Base-by-base conservation (phyloP, 23 red algal species). In the Gracilaria domingensis region DNA sequence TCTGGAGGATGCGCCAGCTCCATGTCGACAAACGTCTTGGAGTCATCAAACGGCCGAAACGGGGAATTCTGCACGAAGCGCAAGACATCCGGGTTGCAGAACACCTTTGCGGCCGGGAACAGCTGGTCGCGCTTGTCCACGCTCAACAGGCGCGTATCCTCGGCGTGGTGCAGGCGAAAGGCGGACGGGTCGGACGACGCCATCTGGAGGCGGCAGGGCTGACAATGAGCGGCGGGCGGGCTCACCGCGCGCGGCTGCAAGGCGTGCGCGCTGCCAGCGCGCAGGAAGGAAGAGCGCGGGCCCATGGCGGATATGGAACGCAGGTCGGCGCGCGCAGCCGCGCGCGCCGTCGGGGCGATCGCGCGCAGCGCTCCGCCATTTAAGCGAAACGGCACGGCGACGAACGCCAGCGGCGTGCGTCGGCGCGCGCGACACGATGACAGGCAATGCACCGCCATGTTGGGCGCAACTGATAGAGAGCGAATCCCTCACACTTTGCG, bases 21-120 rank as follows among this genome's bases (percentile, higher is more conserved):
- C 49, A 89, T 57, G 72, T 89, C 86, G 2, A 89, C 86, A 42
- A 89, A 55, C 16, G 86, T 79, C 33, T 89, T 89, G 12, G 86
- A 89, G 66, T 89, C 86, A 32, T 38, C 24, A 42, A 61, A 89
- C 55, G 70, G 69, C 6, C 86, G 69, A 53, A 59, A 79, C 16
- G 72, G 86, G 20, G 86, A 89, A 25, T 79, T 89, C 13, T 89
- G 86, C 17, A 89, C 26, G 26, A 73, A 48, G 25, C 50, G 33
- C 28, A 89, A 42, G 14, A 89, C 23, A 9, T 65, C 23, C 12
- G 71, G 71, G 45, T 89, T 57, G 59, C 86, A 89, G 51, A 89
- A 89, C 34, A 89, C 64, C 29, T 47, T 24, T 5, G 83, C 83
- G 8, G 83, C 36, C 8, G 83, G 83, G 50, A 86, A 86, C 16